Percentiles rank a stretch among this genome's conserved stretches.
Evolutionary conservation across 495 filamentous ascomycete genomes (phyloP).

Genomic region (Tuber aestivum): DNA sequence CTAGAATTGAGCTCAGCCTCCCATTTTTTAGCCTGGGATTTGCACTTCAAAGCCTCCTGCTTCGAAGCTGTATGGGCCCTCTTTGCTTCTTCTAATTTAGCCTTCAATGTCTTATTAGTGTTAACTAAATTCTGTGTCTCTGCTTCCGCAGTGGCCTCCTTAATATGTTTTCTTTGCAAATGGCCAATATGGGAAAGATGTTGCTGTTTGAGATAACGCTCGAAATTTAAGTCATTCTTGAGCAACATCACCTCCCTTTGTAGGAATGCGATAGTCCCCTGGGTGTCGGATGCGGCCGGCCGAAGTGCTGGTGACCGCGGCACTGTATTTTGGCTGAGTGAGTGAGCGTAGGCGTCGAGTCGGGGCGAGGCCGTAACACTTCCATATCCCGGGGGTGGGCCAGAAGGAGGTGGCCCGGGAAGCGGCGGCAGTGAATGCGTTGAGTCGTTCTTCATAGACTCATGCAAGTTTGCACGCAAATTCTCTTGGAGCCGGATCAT

Average conservation of each 20-base stretch:
- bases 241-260: slow-evolving; percentile 62
- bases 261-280: slow-evolving; percentile 53
- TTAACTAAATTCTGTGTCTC: slow-evolving; percentile 70
- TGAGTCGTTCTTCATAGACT: slow-evolving; percentile 42
- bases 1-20: slow-evolving; percentile 59
- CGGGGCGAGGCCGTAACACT: slow-evolving; percentile 43
- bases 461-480: slow-evolving; percentile 50
- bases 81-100: slow-evolving; percentile 62
- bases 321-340: slow-evolving; percentile 42
- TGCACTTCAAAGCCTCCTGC: slow-evolving; percentile 59
- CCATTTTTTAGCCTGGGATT: slow-evolving; percentile 63
- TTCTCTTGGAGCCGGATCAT: slow-evolving; percentile 52
- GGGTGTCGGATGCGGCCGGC: slow-evolving; percentile 42
- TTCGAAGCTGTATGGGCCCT: slow-evolving; percentile 56
- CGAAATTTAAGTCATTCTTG: slow-evolving; percentile 69
- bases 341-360: slow-evolving; percentile 45
- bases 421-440: slow-evolving; percentile 30
- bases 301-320: slow-evolving; percentile 45
- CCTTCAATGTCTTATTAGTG: slow-evolving; percentile 62
- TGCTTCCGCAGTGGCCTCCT: slow-evolving; percentile 63
- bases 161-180: slow-evolving; percentile 60
- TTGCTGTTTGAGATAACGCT: slow-evolving; percentile 68
- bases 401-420: slow-evolving; percentile 44
- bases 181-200: slow-evolving; percentile 69
- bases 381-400: slow-evolving; percentile 36